Percentiles rank a stretch among this genome's conserved stretches.
phyloP scores from a whole-genome alignment of 1,284 basidiomycete species.

The Microstroma glucosiphilum region DNA sequence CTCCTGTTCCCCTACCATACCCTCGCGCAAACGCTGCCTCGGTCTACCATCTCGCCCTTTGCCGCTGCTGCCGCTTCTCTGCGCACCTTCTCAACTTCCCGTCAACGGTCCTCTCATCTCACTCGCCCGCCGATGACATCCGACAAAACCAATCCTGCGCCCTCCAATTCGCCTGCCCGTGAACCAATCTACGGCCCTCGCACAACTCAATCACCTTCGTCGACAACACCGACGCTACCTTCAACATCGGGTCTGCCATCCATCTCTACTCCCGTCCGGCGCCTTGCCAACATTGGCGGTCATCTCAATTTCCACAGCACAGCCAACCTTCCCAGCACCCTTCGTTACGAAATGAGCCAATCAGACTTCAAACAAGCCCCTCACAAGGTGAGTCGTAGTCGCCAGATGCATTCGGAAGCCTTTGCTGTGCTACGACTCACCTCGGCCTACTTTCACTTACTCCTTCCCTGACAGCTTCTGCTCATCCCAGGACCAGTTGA shows the following conservation, averaged over 20 bases:
- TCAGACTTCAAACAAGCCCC: conserved; percentile 41
- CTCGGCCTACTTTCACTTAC: not conserved
- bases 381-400: conserved; percentile 26
- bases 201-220: not conserved
- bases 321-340: conserved; percentile 25
- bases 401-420: conserved; percentile 5
- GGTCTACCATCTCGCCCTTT: not conserved
- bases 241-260: not conserved
- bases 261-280: not conserved
- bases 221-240: not conserved
- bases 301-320: not conserved
- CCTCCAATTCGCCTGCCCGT: not conserved
- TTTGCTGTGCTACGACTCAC: not conserved
- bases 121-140: not conserved
- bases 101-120: not conserved
- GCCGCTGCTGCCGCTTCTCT: not conserved
- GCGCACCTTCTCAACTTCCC: not conserved
- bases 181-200: conserved; percentile 4
- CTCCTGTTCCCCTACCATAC: not conserved
- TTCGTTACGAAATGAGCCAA: conserved; percentile 25
- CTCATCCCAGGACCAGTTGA: conserved; percentile 75
- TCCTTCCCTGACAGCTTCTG: conserved; percentile 31
- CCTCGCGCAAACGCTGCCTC: not conserved
- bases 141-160: not conserved
- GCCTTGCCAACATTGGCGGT: not conserved